Evolutionary conservation across 257 asterid species (phyloP).

Genomic region (Solanum appendiculatum): DNA sequence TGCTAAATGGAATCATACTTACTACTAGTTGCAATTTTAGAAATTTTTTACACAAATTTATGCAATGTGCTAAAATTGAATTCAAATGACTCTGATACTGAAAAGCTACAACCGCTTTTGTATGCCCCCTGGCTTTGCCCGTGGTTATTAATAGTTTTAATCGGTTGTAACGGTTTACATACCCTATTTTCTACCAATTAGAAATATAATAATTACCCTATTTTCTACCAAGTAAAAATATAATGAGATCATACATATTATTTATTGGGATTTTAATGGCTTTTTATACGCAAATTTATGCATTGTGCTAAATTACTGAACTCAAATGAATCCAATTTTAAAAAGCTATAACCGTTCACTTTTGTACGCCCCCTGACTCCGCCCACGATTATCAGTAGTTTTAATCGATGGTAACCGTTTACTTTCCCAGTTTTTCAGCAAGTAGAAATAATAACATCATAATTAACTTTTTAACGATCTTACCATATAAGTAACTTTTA

Average conservation of each 20-base stretch:
- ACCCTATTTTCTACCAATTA: not conserved
- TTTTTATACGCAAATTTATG: not conserved
- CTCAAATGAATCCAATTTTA: not conserved
- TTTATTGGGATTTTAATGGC: not conserved
- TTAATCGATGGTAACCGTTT: not conserved
- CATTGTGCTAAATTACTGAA: not conserved
- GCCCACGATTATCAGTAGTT: not conserved
- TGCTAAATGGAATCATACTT: not conserved
- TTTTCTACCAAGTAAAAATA: too few species aligned
- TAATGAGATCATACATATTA: not conserved
- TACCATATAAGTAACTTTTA: not conserved
- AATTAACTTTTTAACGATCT: not conserved
- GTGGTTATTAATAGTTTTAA: not conserved
- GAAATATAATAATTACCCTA: too few species aligned
- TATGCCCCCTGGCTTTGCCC: not conserved
- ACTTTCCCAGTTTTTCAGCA: not conserved
- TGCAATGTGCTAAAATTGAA: not conserved
- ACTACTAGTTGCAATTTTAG: too few species aligned
- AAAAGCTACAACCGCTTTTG: not conserved
- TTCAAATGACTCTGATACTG: not conserved
- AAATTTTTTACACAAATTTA: too few species aligned
- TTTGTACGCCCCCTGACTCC: not conserved
- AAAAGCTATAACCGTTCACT: too few species aligned
- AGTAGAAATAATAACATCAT: not conserved
- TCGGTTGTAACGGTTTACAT: not conserved